Conservation (phyloP, 2,329 filamentous ascomycete species). For the Verticillium isaacii region DNA sequence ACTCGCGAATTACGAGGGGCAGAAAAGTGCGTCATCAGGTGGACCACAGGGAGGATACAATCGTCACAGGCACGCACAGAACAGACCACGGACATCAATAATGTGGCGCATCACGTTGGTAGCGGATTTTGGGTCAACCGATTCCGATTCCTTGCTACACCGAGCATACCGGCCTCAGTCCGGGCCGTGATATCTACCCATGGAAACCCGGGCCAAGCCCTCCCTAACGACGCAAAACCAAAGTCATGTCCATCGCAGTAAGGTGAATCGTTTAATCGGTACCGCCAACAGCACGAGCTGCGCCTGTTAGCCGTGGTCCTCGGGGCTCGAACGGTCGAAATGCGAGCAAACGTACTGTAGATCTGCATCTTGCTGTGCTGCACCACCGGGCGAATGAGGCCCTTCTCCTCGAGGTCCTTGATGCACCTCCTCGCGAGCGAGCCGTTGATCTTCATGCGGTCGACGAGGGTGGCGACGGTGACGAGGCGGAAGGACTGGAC, state of each 20-base stretch:
- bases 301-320: not conserved
- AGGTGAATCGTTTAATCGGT: slow-evolving; percentile 32
- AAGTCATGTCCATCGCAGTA: slow-evolving; percentile 4
- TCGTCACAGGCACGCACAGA: too few relatives aligned
- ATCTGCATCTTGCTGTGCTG: slow-evolving; percentile 97
- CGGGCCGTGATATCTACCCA: slow-evolving; percentile 4
- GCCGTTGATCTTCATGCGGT: slow-evolving; percentile 99
- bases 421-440: slow-evolving; percentile 88
- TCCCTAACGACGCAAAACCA: slow-evolving; percentile 4
- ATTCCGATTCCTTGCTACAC: slow-evolving; percentile 6
- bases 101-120: not conserved
- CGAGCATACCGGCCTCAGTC: slow-evolving; percentile 3
- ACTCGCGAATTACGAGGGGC: too few relatives aligned
- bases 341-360: slow-evolving; percentile 63
- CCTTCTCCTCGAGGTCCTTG: slow-evolving; percentile 93
- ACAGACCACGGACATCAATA: not conserved
- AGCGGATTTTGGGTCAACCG: not conserved
- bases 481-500: slow-evolving; percentile 99
- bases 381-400: slow-evolving; percentile 96
- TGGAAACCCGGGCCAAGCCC: slow-evolving; percentile 2
- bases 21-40: too few relatives aligned
- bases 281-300: slow-evolving; percentile 58
- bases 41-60: too few relatives aligned
- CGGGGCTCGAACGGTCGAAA: slow-evolving; percentile 4
- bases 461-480: slow-evolving; percentile 96